Evolutionary conservation across 257 asterid genomes (phyloP), one percentile per base, ranked within the genome.

Genomic region (Fraxinus quadrangulata): DNA sequence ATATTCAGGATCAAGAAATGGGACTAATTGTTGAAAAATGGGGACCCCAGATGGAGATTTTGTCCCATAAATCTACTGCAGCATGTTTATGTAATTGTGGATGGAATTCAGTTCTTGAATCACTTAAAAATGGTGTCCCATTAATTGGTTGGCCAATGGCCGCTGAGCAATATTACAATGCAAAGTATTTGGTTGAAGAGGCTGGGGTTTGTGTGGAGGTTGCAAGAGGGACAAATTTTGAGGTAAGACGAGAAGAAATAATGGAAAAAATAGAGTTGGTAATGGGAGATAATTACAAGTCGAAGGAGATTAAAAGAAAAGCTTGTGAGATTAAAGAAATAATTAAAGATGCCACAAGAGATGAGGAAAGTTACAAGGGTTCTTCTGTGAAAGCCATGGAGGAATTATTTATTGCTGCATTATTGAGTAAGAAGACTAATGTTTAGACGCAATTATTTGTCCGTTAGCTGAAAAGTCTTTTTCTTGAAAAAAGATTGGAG

Each of bases 51-150:
- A 31, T 81, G 74, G 90, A 86, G 51, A 89, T 89, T 30, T 78
- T 89, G 77, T 73, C 61, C 0, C 96, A 89, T 66, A 75, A 74
- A 73, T 88, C 94, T 0, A 78, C 81, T 1, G 87, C 77, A 17
- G 89, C 83, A 7, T 89, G 88, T 40, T 66, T 89, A 3, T 86
- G 87, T 33, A 91, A 88, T n/a, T 91, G 91, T 49, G 92, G 94
- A 3, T 89, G 94, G 94, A 91, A 91, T 63, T 91, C 94, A 11
- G 85, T 86, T 30, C 84, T 89, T 71, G 94, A 91, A 75, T 79
- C 94, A 9, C 86, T 91, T 0, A 66, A 49, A 16, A 79, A 82
- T 33, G 92, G 92, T 2, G 88, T 91, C 42, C 88, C 92, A 2
- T 11, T 89, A 2, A 81, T 91, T 23, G 83, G 89, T 13, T 91